Base-by-base conservation (phyloP, 2,329 filamentous ascomycete genomes). In the Teratosphaeria nubilosa region DNA sequence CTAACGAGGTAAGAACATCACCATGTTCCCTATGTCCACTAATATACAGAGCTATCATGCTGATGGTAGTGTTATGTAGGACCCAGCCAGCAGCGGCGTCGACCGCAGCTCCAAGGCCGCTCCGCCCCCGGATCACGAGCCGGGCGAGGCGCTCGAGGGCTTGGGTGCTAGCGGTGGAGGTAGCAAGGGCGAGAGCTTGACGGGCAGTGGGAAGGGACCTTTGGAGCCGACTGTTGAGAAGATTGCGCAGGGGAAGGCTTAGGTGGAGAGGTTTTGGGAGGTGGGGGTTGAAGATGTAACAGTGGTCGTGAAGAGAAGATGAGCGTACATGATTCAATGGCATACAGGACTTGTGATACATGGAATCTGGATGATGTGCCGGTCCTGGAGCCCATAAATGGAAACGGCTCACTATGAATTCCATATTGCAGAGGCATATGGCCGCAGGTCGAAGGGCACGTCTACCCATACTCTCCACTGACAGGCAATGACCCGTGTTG, bases 101-200 rank as follows among this genome's bases (percentile, higher is more conserved):
- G 64, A 73, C 61, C 69, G 71, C 63, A 64, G 70, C 41, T 66
- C 72, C 62, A 74, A 74, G 59, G 70, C 72, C 41, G 73, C 73
- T 6, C 68, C 72, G 51, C 63, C 69, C 48, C 73, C 73, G n/a
- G 65, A 71, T 45, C 48, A 59, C 22, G 73, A 75, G 65, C 72
- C 74, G 63, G 73, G 73, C 55, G 69, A 68, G 53, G 69, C 68
- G 4, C 52, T 73, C 51, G 66, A 70, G 55, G 72, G 70, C 57
- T 62, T 73, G 68, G 66, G 65, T 59, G 71, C 69, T 13, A 70
- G 68, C 14, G 72, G 71, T 32, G 72, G 69, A 55, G 70, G 71
- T 16, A 64, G 61, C 30, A 59, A 56, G 7, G 66, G 61, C 20
- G 25, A 41, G 14, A 41, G 50, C 5, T 37, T 34, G 55, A 37